phyloP scores from a whole-genome alignment of 352 stramenopile genomes.

The Pythium coloratum region DNA sequence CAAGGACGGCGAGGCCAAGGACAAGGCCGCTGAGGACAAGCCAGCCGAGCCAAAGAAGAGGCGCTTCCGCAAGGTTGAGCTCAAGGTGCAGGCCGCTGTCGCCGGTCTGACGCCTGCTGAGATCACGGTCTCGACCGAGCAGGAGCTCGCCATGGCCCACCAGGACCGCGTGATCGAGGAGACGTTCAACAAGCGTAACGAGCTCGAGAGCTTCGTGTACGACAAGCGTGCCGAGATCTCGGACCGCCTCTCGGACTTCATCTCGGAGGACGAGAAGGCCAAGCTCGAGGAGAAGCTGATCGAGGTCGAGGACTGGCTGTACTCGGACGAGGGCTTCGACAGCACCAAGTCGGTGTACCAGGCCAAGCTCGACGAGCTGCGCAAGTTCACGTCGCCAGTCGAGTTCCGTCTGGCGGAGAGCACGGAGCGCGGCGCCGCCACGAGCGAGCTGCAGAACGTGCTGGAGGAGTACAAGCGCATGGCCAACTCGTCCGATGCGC shows the following conservation, averaged over 20 bases:
- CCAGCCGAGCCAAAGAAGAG: slow-evolving; percentile 91
- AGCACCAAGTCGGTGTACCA: slow-evolving; percentile 97
- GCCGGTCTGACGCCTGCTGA: slow-evolving; percentile 57
- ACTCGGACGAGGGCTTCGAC: slow-evolving; percentile 99
- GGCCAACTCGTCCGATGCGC: slow-evolving; percentile 92
- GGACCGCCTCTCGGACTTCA: slow-evolving; percentile 83
- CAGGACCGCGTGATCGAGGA: slow-evolving; percentile 95
- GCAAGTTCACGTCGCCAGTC: slow-evolving; percentile 91
- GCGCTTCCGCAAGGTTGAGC: slow-evolving; percentile 92
- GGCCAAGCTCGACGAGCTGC: slow-evolving; percentile 94
- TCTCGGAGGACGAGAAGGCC: slow-evolving; percentile 88
- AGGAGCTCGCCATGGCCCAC: slow-evolving; percentile 95
- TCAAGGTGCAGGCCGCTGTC: slow-evolving; percentile 71
- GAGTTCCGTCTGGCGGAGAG: slow-evolving; percentile 92
- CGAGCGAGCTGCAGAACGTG: slow-evolving; percentile 89
- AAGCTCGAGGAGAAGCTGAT: slow-evolving; percentile 89
- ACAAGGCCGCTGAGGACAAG: slow-evolving; percentile 75
- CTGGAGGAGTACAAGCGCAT: slow-evolving; percentile 96
- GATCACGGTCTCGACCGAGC: slow-evolving; percentile 73
- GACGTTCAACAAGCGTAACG: slow-evolving; percentile 98
- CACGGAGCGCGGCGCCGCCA: slow-evolving; percentile 84
- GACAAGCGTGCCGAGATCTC: slow-evolving; percentile 97
- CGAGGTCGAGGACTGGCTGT: slow-evolving; percentile 98
- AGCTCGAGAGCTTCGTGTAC: slow-evolving; percentile 99
- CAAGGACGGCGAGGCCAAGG: slow-evolving; percentile 60